Percentiles rank a stretch among this genome's conserved stretches.
Conservation (phyloP, 805 yeast species). For the Candida sakaeoensis region DNA sequence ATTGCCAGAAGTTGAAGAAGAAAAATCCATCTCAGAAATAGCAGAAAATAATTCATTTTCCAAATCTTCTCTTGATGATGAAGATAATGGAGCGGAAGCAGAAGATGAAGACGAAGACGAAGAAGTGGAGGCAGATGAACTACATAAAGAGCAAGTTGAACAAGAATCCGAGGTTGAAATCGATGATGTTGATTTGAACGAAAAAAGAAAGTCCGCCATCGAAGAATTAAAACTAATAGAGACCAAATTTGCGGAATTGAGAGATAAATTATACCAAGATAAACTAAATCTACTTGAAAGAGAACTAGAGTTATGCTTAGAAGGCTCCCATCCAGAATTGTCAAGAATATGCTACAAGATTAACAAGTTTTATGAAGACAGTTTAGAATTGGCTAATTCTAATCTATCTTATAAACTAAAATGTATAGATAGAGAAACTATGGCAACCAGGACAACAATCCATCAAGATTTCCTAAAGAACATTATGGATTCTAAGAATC, state of each 20-base stretch:
- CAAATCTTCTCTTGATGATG: slow-evolving; percentile 8
- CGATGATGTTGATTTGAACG: slow-evolving; percentile 26
- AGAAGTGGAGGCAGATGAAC: slow-evolving; percentile 14
- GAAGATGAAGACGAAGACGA: slow-evolving; percentile 14
- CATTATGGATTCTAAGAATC: slow-evolving; percentile 60
- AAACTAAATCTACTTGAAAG: slow-evolving; percentile 72
- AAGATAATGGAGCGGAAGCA: slow-evolving; percentile 12
- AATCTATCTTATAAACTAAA: slow-evolving; percentile 57
- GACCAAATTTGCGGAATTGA: slow-evolving; percentile 75
- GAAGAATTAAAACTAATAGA: slow-evolving; percentile 77
- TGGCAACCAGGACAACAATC: slow-evolving; percentile 70
- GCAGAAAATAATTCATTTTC: not conserved
- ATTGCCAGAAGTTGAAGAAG: slow-evolving; percentile 12
- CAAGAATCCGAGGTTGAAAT: slow-evolving; percentile 13
- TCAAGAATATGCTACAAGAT: slow-evolving; percentile 67
- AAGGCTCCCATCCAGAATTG: slow-evolving; percentile 90
- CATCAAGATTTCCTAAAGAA: slow-evolving; percentile 80
- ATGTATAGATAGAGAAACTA: slow-evolving; percentile 77
- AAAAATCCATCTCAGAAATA: slow-evolving; percentile 8
- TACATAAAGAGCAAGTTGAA: slow-evolving; percentile 14
- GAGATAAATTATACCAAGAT: slow-evolving; percentile 83
- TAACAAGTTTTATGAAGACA: slow-evolving; percentile 69
- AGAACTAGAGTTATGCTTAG: slow-evolving; percentile 81
- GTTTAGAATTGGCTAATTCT: slow-evolving; percentile 44
- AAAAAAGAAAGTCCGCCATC: slow-evolving; percentile 59